Base-by-base conservation (phyloP, 345 rosid genomes). In the Microthlaspi erraticum region DNA sequence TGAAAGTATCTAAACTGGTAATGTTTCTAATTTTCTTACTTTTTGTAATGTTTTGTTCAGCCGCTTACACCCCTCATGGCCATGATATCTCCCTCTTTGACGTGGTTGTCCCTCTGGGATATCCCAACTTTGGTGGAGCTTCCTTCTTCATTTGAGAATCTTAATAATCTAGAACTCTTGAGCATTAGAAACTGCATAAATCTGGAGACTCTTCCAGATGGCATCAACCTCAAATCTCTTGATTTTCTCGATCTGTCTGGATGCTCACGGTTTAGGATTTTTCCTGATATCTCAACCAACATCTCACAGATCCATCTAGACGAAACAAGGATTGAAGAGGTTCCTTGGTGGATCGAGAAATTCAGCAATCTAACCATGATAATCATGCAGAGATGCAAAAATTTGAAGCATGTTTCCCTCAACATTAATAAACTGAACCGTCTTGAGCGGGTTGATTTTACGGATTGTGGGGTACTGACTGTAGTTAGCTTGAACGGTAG, bases 121-220 rank as follows among this genome's bases (percentile, higher is more conserved):
- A 79, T 80, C 60, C 46, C 16, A 3, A 51, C 17, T 52, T 29
- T 52, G 10, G 57, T 52, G 37, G 57, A 52, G 57, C 57, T 52
- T 52, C 57, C 57, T 26, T 29, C 10, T 13, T 23, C 57, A 7
- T 12, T 52, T 26, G 36, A 29, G 10, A 13, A 52, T 52, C 37
- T 52, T 36, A 14, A 26, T 51, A 51, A n/a, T 2, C 36, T 51
- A 7, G 29, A 1, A 26, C 11, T 5, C 2, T 26, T 51, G 56
- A 26, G 17, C 14, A 49, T 49, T 19, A 10, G 7, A 20, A 2
- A 12, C 5, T 51, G 56, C 36, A 13, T 1, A 12, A 26, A 51
- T 13, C 17, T 51, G 14, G 56, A 51, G 36, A 51, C 14, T 29
- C 56, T 51, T 29, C 56, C 56, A 4, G 20, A 6, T 5, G 36